Percentiles rank a stretch among this genome's conserved stretches.
Evolutionary conservation across 2,329 filamentous ascomycete species (phyloP).

Genomic region (Fusarium irregulare): DNA sequence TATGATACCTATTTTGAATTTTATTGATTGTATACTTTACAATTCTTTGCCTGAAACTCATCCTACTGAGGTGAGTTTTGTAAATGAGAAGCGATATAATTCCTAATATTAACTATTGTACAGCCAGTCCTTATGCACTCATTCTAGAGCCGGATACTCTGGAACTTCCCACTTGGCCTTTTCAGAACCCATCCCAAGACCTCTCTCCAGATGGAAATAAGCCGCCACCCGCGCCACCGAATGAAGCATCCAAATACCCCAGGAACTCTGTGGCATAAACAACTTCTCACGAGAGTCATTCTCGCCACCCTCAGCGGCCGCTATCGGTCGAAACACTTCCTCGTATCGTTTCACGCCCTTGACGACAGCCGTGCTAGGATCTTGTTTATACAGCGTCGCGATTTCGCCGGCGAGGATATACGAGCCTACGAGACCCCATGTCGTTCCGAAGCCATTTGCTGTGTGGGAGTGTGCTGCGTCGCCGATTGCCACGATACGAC

Average conservation of each 20-base stretch:
- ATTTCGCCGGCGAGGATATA: constrained; percentile 16
- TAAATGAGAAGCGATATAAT: neutral
- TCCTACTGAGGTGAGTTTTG: constrained; percentile 12
- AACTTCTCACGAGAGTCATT: neutral
- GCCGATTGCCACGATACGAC: constrained; percentile 10
- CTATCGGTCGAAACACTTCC: constrained; percentile 16
- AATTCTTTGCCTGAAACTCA: neutral
- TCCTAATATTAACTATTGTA: constrained; percentile 1
- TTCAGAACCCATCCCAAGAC: constrained; percentile 8
- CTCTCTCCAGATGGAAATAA: constrained; percentile 7
- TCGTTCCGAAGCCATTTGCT: constrained; percentile 16
- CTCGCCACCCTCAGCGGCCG: neutral
- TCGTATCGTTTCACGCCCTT: constrained; percentile 24
- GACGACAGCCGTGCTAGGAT: constrained; percentile 9
- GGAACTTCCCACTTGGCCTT: constrained; percentile 25
- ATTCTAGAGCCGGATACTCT: constrained; percentile 20
- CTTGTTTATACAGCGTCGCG: constrained; percentile 6
- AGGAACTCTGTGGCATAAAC: neutral
- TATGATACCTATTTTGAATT: constrained; percentile 6
- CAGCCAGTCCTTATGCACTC: neutral
- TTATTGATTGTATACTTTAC: neutral
- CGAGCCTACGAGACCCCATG: constrained; percentile 13
- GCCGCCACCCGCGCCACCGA: constrained; percentile 1
- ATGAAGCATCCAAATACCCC: constrained; percentile 16
- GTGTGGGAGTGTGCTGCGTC: constrained; percentile 19